Evolutionary conservation across 129 eudicot genomes (phyloP).

Genomic region (Arctium minus): DNA sequence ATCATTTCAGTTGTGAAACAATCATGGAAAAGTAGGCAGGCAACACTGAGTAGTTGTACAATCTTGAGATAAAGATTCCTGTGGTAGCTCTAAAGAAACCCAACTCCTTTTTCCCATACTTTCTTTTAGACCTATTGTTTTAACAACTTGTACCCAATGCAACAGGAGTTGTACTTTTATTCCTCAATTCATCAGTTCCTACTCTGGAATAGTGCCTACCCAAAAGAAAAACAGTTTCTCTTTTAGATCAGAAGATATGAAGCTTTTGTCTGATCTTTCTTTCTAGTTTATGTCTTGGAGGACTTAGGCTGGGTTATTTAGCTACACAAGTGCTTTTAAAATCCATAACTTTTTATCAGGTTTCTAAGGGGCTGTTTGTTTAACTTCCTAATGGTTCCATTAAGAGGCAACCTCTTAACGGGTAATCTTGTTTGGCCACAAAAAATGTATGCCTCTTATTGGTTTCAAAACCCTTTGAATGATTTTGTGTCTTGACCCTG

Average conservation of each 20-base stretch:
- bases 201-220: slow-evolving; percentile 16
- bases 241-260: slow-evolving; percentile 30
- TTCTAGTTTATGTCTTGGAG: slow-evolving; percentile 19
- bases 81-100: slow-evolving; percentile 30
- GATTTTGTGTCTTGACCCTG: too few species aligned
- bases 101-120: slow-evolving; percentile 20
- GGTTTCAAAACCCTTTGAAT: too few species aligned
- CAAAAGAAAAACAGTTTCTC: slow-evolving; percentile 27
- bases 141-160: slow-evolving; percentile 13
- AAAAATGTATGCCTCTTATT: too few species aligned
- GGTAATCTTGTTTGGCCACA: too few species aligned
- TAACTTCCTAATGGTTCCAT: too few species aligned
- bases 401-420: too few species aligned
- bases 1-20: slow-evolving; percentile 46
- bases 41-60: slow-evolving; percentile 44
- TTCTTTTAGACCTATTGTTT: slow-evolving; percentile 20
- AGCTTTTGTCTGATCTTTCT: slow-evolving; percentile 39
- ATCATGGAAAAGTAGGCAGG: slow-evolving; percentile 47
- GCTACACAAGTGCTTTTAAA: not conserved
- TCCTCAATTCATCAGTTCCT: slow-evolving; percentile 5
- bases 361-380: too few species aligned
- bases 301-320: not conserved
- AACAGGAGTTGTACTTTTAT: slow-evolving; percentile 12
- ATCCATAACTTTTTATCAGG: not conserved
- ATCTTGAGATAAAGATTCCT: slow-evolving; percentile 41